Conservation (phyloP, 495 filamentous ascomycete genomes). For the Aspergillus bertholletiae region DNA sequence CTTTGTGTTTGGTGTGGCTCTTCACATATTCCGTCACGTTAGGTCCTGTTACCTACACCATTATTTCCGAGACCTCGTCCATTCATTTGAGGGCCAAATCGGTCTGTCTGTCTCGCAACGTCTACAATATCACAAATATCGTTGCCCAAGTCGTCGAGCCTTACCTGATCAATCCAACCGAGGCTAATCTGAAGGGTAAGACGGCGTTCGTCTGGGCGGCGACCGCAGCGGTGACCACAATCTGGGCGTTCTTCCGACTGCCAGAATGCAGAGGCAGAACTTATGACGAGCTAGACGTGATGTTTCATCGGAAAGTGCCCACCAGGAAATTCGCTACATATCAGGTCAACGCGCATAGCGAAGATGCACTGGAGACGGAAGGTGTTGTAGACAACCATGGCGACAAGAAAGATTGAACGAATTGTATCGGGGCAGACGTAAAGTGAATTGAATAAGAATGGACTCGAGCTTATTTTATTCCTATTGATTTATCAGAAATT, state of each 20-base stretch:
- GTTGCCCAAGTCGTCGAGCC: conserved; percentile 61
- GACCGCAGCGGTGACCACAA: conserved; percentile 57
- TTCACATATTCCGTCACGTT: conserved; percentile 66
- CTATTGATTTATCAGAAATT: too few relatives aligned
- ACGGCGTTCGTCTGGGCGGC: conserved; percentile 69
- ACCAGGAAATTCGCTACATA: conserved; percentile 61
- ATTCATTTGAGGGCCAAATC: conserved; percentile 66
- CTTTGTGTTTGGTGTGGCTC: conserved; percentile 63
- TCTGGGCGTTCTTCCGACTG: conserved; percentile 66
- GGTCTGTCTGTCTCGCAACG: conserved; percentile 56
- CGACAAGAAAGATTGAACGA: background rate
- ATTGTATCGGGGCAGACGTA: background rate
- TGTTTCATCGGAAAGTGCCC: conserved; percentile 55
- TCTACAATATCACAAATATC: conserved; percentile 64
- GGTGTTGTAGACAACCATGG: background rate
- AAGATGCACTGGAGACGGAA: conserved; percentile 16
- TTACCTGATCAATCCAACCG: conserved; percentile 65
- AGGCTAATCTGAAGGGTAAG: conserved; percentile 63
- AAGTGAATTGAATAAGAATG: background rate
- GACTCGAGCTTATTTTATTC: too few relatives aligned
- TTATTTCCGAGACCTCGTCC: conserved; percentile 68
- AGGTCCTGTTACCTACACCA: conserved; percentile 68
- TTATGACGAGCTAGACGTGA: conserved; percentile 64
- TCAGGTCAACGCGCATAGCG: conserved; percentile 53
- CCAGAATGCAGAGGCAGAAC: conserved; percentile 63